These are phyloP conservation scores for Boletus subparvulus DNA, from an alignment of 768 basidiomycete genomes.

Conservation along the genomic window DNA sequence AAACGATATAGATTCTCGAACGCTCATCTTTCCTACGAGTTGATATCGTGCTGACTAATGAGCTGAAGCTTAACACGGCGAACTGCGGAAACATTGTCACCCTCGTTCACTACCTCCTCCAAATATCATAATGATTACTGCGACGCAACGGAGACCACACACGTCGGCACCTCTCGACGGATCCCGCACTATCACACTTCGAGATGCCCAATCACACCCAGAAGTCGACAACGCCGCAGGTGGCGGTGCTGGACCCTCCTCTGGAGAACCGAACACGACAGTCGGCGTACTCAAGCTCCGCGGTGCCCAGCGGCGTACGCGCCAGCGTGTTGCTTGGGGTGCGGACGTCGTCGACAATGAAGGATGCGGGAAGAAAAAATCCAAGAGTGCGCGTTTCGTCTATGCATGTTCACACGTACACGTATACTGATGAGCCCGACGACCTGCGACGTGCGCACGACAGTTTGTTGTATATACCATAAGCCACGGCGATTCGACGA, in stretches of 20 bases:
- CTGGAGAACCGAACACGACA: constrained; percentile 18
- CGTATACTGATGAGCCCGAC: not conserved
- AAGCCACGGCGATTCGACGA: constrained; percentile 79
- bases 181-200: constrained; percentile 54
- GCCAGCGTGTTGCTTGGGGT: constrained; percentile 74
- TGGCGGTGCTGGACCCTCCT: constrained; percentile 12
- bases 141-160: constrained; percentile 32
- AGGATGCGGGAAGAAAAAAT: constrained; percentile 83
- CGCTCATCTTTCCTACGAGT: not conserved
- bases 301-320: constrained; percentile 45
- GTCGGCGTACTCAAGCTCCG: constrained; percentile 61
- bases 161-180: constrained; percentile 49
- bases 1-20: constrained; percentile 14
- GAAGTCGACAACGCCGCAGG: constrained; percentile 22
- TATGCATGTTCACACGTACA: not conserved
- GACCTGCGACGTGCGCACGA: not conserved
- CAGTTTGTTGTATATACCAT: constrained; percentile 96
- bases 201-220: constrained; percentile 36
- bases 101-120: too few species aligned
- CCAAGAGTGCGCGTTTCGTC: constrained; percentile 69
- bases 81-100: not conserved
- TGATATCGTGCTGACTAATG: constrained; percentile 23
- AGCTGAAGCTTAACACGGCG: not conserved
- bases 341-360: constrained; percentile 92
- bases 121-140: constrained; percentile 10